Conservation (phyloP, 2,329 filamentous ascomycete genomes). For the Aspergillus latus region DNA sequence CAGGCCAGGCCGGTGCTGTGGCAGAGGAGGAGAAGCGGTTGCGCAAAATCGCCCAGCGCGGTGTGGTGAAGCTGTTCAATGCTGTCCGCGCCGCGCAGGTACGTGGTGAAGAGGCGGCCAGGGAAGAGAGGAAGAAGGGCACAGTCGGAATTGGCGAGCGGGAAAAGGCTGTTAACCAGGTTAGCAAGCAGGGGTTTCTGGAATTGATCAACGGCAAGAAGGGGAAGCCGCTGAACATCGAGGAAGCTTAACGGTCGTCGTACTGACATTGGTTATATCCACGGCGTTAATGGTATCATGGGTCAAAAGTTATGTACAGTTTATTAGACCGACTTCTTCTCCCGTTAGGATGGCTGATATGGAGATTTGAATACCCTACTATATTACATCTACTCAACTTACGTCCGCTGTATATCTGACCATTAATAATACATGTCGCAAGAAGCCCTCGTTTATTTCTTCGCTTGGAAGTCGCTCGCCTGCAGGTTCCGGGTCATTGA, state of each 20-base stretch:
- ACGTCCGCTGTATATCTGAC: constrained; percentile 11
- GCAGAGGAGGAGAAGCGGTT: constrained; percentile 74
- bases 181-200: constrained; percentile 95
- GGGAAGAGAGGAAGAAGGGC: constrained; percentile 65
- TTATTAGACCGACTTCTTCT: constrained; percentile 20
- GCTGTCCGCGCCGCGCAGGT: constrained; percentile 91
- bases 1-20: constrained; percentile 53
- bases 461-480: constrained; percentile 77
- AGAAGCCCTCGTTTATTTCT: constrained; percentile 29
- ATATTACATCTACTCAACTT: constrained; percentile 9
- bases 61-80: constrained; percentile 96
- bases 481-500: constrained; percentile 95
- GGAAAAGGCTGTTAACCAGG: constrained; percentile 87
- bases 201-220: constrained; percentile 72
- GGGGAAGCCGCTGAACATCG: constrained; percentile 49
- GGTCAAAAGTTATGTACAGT: constrained; percentile 31
- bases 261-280: constrained; percentile 28
- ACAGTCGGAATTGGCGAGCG: constrained; percentile 76
- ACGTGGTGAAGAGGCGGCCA: constrained; percentile 74
- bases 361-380: constrained; percentile 29
- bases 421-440: constrained; percentile 14
- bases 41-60: constrained; percentile 84
- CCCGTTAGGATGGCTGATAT: constrained; percentile 21
- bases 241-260: constrained; percentile 40
- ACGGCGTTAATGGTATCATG: constrained; percentile 32